These are phyloP conservation scores for Astragalus membranaceus DNA, from an alignment of 306 rosid genomes.

Conservation along the genomic window DNA sequence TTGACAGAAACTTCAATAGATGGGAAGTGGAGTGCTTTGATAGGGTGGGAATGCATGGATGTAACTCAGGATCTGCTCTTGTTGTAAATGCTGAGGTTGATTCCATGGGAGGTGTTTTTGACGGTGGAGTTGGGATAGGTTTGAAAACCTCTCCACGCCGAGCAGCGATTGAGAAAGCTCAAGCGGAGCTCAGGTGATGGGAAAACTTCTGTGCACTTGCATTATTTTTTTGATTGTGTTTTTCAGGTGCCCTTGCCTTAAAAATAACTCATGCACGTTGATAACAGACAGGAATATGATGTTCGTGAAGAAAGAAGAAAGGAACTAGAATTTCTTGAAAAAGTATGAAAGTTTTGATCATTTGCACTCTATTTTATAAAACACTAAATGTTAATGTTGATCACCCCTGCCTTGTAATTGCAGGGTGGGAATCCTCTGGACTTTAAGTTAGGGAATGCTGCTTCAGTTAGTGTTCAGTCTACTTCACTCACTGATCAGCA, in stretches of 20 bases:
- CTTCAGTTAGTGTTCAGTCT: constrained; percentile 95
- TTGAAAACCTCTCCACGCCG: constrained; percentile 92
- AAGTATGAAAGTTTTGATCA: constrained; percentile 51
- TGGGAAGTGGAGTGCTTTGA: constrained; percentile 48
- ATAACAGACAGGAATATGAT: constrained; percentile 84
- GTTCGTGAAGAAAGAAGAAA: constrained; percentile 92
- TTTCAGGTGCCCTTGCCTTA: not conserved
- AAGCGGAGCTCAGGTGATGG: constrained; percentile 83
- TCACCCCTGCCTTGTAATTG: constrained; percentile 26
- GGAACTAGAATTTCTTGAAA: constrained; percentile 96
- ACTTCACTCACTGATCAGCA: constrained; percentile 92
- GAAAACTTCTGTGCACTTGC: constrained; percentile 16
- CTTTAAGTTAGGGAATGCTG: constrained; percentile 75
- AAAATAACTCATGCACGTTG: constrained; percentile 30
- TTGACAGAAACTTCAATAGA: constrained; percentile 33
- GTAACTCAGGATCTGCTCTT: constrained; percentile 66
- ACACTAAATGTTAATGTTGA: constrained; percentile 12
- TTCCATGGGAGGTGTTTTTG: constrained; percentile 99
- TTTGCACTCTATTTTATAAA: constrained; percentile 1
- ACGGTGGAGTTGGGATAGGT: constrained; percentile 90
- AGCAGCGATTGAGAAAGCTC: constrained; percentile 93
- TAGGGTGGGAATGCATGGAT: constrained; percentile 88
- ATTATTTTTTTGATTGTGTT: constrained; percentile 1
- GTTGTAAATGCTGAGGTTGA: constrained; percentile 99
- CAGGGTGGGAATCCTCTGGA: constrained; percentile 99